Percentiles rank a stretch among this genome's conserved stretches.
phyloP scores from a whole-genome alignment of 176 grass and related monocot genomes.

The Lolium perenne region DNA sequence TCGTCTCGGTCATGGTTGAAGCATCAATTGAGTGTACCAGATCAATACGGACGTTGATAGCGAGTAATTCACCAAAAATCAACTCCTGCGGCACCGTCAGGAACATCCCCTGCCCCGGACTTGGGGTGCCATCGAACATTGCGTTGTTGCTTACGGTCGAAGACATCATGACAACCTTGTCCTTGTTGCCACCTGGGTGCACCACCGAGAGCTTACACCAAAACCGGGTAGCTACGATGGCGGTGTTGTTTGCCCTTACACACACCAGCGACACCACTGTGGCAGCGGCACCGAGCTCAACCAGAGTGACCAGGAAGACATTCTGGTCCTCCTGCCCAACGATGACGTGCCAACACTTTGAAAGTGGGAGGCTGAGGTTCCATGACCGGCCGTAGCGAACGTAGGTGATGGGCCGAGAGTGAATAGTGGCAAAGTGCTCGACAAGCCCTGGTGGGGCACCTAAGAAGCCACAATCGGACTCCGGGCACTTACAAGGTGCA shows the following conservation, averaged over 20 bases:
- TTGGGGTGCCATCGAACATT: neutral
- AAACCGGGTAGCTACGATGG: neutral
- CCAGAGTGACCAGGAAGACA: neutral
- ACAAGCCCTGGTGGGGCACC: neutral
- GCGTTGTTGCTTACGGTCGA: neutral
- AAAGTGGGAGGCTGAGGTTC: neutral
- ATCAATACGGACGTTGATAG: too few species aligned
- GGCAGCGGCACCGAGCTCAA: neutral
- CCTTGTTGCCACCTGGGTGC: neutral
- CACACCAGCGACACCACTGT: neutral
- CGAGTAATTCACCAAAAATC: too few species aligned
- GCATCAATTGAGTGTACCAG: too few species aligned
- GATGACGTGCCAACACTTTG: neutral
- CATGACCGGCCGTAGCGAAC: neutral
- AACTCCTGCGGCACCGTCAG: neutral
- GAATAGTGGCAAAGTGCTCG: neutral
- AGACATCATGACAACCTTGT: neutral
- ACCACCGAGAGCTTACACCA: slow-evolving; percentile 14
- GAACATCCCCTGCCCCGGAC: neutral
- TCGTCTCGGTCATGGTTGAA: too few species aligned
- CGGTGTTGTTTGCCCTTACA: neutral
- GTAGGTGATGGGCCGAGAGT: neutral
- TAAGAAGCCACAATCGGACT: neutral
- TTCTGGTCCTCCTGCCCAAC: neutral
- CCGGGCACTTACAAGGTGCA: slow-evolving; percentile 14